Evolutionary conservation across 2,329 filamentous ascomycete genomes (phyloP), one percentile per base, ranked within the genome.

Genomic region (Bipolaris victoriae): DNA sequence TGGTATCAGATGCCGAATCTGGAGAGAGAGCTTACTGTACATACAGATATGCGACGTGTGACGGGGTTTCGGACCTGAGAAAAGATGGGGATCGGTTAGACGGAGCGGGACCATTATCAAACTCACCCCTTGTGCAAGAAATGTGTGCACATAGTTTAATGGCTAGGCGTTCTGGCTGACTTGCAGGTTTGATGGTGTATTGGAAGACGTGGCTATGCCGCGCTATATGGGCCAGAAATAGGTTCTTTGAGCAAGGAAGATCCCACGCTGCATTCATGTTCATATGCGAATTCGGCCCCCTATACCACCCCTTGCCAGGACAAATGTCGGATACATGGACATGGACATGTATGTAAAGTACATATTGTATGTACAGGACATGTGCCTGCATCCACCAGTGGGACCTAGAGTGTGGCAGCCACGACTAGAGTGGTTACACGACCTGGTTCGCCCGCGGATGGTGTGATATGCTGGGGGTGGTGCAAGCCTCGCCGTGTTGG

Each of bases 381-480:
- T 29, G 26, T 29, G 26, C 26, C 26, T 29, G 35, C 16, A 18
- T 51, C 40, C 29, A 37, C 33, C 41, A 29, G 48, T 41, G 35
- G 35, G 33, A 45, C 47, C 13, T 33, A 37, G 45, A 43, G 33
- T 44, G 53, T 52, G 53, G 57, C 48, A 48, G 40, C 39, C 31
- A 55, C 43, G 20, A 43, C 37, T 9, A 22, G 33, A 52, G 5
- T 13, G 24, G 2, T 43, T 33, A 9, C 31, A 52, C 9, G 15
- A 10, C 41, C 26, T 50, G 45, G 41, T 47, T 49, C 44, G 44
- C 45, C 26, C 39, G 41, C 16, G 52, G 53, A 57, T 57, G 47
- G 49, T 39, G 22, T 40, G 29, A 56, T 52, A 51, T 15, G 35
- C 20, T 22, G 49, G 26, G 16, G n/a, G 29, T 29, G 26, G 26